phyloP scores from a whole-genome alignment of 192 early-diverging fungal species.

The Entomortierella parvispora region DNA sequence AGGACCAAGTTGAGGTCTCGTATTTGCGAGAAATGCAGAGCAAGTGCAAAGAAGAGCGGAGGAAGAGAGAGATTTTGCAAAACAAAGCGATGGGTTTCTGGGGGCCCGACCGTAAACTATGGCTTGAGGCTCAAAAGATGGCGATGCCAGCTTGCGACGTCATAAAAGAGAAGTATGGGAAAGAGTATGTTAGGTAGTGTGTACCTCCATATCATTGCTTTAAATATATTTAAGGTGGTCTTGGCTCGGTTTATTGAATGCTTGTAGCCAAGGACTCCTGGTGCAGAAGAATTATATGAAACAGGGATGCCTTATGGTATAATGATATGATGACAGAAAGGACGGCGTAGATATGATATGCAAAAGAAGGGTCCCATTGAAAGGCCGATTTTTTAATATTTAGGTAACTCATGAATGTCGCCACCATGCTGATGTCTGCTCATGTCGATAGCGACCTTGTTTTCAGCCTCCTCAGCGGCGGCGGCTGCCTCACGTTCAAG shows the following conservation, averaged over 20 bases:
- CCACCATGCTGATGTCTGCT: not conserved
- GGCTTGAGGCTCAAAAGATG: conserved; percentile 73
- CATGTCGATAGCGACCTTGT: not conserved
- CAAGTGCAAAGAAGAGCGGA: conserved; percentile 72
- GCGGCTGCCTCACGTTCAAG: not conserved
- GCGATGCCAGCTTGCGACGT: conserved; percentile 76
- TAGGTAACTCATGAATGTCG: not conserved
- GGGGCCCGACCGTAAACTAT: conserved; percentile 69
- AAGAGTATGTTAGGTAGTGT: conserved; percentile 12
- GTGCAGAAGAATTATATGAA: too few species aligned
- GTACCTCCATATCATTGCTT: too few species aligned
- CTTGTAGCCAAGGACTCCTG: too few species aligned
- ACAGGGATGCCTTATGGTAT: not conserved
- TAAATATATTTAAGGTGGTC: too few species aligned
- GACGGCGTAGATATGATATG: too few species aligned
- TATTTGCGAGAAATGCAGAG: conserved; percentile 74
- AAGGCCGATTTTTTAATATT: not conserved
- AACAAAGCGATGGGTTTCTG: conserved; percentile 71
- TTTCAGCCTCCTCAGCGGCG: not conserved
- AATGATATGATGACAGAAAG: too few species aligned
- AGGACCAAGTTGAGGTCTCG: conserved; percentile 71
- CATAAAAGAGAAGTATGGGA: conserved; percentile 58
- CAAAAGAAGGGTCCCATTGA: too few species aligned
- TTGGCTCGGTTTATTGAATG: too few species aligned
- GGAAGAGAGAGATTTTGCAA: conserved; percentile 62